phyloP scores from a whole-genome alignment of 495 filamentous ascomycete genomes.

The Neurospora africana region DNA sequence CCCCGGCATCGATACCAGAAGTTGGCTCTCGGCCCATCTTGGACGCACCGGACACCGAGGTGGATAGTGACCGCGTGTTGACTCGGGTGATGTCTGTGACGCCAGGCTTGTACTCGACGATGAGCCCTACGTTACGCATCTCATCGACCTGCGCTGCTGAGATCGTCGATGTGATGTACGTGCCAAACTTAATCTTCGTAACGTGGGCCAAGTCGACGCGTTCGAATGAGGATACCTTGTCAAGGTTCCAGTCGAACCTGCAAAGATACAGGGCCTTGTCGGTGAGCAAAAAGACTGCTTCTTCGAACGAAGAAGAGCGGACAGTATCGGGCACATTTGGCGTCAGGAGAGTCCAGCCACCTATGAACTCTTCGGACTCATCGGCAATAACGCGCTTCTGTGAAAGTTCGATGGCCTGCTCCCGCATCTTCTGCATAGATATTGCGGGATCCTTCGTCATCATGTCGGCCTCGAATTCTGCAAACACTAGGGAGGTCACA shows the following conservation, averaged over 20 bases:
- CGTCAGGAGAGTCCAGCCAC: conserved; percentile 69
- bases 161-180: conserved; percentile 81
- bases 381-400: conserved; percentile 77
- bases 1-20: conserved; percentile 1
- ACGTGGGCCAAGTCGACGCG: conserved; percentile 69
- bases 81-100: conserved; percentile 57
- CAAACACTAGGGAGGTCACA: conserved; percentile 69
- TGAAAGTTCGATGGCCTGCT: conserved; percentile 79
- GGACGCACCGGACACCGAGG: conserved; percentile 33
- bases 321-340: conserved; percentile 47
- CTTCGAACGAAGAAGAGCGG: conserved; percentile 66
- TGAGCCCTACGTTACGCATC: conserved; percentile 67
- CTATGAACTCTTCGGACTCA: conserved; percentile 68
- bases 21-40: conserved; percentile 4
- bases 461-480: conserved; percentile 83
- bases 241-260: conserved; percentile 82
- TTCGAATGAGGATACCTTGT: conserved; percentile 86
- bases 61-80: conserved; percentile 71
- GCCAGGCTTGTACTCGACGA: conserved; percentile 63
- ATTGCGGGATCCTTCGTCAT: conserved; percentile 81
- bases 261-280: conserved; percentile 76
- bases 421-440: conserved; percentile 68
- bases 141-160: conserved; percentile 64
- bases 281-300: conserved; percentile 77
- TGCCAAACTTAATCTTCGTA: conserved; percentile 58